Conservation (phyloP, 2,329 filamentous ascomycete genomes). For the Penicillium fuscoglaucum region DNA sequence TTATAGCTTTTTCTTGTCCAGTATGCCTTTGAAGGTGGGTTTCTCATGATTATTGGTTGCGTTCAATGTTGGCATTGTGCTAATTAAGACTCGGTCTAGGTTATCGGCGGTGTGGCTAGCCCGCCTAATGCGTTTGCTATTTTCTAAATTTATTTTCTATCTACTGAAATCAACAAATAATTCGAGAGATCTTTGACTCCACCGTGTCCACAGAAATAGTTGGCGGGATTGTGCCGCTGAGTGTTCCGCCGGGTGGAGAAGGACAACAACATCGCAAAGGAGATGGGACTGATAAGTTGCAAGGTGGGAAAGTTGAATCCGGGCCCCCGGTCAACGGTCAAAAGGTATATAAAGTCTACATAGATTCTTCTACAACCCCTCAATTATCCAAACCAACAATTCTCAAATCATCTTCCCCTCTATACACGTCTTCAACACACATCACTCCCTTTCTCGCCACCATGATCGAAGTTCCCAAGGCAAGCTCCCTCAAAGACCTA, state of each 20-base stretch:
- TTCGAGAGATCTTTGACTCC: background rate
- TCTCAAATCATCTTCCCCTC: background rate
- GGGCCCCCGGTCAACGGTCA: background rate
- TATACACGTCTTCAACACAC: background rate
- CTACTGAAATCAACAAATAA: background rate
- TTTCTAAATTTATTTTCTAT: slow-evolving; percentile 10
- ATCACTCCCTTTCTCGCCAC: slow-evolving; percentile 1
- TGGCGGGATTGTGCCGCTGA: slow-evolving; percentile 6
- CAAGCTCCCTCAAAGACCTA: slow-evolving; percentile 40
- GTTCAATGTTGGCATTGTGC: background rate
- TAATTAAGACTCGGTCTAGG: slow-evolving; percentile 12
- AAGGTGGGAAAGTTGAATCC: background rate
- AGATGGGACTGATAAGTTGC: background rate
- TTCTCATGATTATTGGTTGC: background rate
- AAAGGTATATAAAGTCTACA: background rate
- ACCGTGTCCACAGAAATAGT: background rate
- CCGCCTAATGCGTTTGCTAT: slow-evolving; percentile 29
- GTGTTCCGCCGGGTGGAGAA: slow-evolving; percentile 7
- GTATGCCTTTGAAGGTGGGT: slow-evolving; percentile 34
- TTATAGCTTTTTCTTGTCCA: slow-evolving; percentile 38
- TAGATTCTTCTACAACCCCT: background rate
- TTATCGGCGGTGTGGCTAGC: slow-evolving; percentile 26
- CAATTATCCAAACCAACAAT: background rate
- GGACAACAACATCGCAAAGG: background rate
- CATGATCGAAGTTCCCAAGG: slow-evolving; percentile 42